phyloP scores from a whole-genome alignment of 352 stramenopile species.

The Lagenidium giganteum region DNA sequence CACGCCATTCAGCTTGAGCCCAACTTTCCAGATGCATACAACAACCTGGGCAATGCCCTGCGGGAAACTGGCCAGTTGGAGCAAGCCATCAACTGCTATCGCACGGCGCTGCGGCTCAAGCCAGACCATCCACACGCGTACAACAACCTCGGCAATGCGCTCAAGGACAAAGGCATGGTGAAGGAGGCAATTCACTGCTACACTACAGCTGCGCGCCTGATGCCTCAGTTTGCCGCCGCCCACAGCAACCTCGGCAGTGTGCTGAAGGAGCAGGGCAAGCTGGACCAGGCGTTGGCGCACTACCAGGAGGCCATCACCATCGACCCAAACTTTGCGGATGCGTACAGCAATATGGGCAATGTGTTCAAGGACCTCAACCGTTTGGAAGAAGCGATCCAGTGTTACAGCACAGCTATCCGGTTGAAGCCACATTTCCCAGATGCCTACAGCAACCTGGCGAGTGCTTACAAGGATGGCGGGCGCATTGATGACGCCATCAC shows the following conservation, averaged over 20 bases:
- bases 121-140: slow-evolving; percentile 92
- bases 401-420: slow-evolving; percentile 87
- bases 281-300: slow-evolving; percentile 91
- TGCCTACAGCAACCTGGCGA: slow-evolving; percentile 90
- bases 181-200: slow-evolving; percentile 94
- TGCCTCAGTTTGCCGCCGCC: slow-evolving; percentile 90
- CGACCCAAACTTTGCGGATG: slow-evolving; percentile 88
- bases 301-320: slow-evolving; percentile 93
- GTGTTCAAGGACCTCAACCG: slow-evolving; percentile 90
- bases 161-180: slow-evolving; percentile 91
- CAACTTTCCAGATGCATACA: slow-evolving; percentile 92
- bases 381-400: slow-evolving; percentile 86
- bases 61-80: slow-evolving; percentile 80
- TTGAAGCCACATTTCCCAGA: slow-evolving; percentile 89
- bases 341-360: slow-evolving; percentile 94
- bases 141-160: slow-evolving; percentile 91
- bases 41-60: slow-evolving; percentile 92
- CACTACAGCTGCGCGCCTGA: slow-evolving; percentile 83
- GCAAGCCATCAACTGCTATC: slow-evolving; percentile 83
- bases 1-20: slow-evolving; percentile 90
- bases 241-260: slow-evolving; percentile 93
- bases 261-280: slow-evolving; percentile 92
- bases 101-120: slow-evolving; percentile 85
- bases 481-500: slow-evolving; percentile 88
- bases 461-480: slow-evolving; percentile 89